Evolutionary conservation across 1,284 basidiomycete species (phyloP).

Genomic region (Paramarasmius palmivorus): DNA sequence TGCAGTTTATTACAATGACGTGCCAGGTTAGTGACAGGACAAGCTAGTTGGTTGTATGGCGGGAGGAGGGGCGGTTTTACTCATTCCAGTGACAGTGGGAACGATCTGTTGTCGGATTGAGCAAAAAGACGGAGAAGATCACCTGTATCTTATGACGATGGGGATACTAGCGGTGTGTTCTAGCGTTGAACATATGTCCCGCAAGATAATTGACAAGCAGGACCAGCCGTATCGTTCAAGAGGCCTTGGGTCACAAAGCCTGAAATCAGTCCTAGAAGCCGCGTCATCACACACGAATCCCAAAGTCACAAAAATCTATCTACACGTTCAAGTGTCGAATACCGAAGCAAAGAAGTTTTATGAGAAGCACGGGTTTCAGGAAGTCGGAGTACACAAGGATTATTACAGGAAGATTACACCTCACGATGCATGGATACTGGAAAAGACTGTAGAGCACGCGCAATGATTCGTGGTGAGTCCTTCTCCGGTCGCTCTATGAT

Average conservation of each 20-base stretch:
- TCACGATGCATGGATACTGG: conserved; percentile 78
- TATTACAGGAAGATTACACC: conserved; percentile 85
- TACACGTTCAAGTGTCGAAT: conserved; percentile 81
- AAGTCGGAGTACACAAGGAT: conserved; percentile 59
- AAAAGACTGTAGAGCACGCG: conserved; percentile 42
- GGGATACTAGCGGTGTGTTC: conserved; percentile 74
- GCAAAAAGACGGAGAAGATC: conserved; percentile 52
- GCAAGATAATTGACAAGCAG: not conserved
- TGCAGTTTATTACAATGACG: conserved; percentile 82
- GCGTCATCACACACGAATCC: conserved; percentile 57
- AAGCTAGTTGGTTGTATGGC: not conserved
- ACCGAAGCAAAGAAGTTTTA: conserved; percentile 73
- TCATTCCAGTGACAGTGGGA: conserved; percentile 50
- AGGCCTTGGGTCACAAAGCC: conserved; percentile 65
- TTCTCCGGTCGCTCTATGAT: not conserved
- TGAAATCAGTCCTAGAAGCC: conserved; percentile 63
- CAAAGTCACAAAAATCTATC: conserved; percentile 67
- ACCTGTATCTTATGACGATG: conserved; percentile 83
- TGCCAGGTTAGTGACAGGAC: conserved; percentile 45
- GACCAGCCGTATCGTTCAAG: conserved; percentile 76
- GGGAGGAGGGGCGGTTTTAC: conserved; percentile 7
- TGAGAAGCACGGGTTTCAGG: conserved; percentile 73
- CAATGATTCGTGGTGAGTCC: conserved; percentile 7
- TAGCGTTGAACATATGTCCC: not conserved
- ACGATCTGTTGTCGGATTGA: conserved; percentile 81